phyloP scores from a whole-genome alignment of 2,329 filamentous ascomycete genomes.

The Exophiala alcalophila region DNA sequence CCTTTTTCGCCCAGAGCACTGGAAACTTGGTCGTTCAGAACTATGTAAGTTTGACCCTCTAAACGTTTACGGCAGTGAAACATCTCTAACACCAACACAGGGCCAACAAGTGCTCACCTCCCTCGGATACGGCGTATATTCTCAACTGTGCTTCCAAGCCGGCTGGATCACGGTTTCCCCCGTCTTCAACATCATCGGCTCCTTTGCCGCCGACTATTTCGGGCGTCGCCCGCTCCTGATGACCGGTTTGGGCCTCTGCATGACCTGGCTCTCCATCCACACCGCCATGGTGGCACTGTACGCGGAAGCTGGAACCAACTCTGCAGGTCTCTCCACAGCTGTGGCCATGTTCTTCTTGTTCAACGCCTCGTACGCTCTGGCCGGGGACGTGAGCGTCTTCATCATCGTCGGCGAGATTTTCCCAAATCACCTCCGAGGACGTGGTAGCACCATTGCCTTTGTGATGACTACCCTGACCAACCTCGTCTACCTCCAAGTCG shows the following conservation, averaged over 20 bases:
- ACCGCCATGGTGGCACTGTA: conserved; percentile 16
- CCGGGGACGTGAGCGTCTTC: conserved; percentile 1
- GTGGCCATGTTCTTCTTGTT: conserved; percentile 61
- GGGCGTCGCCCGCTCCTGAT: conserved; percentile 30
- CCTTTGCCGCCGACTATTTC: conserved; percentile 6
- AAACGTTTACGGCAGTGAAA: no score
- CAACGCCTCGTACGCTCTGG: conserved; percentile 7
- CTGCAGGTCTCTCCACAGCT: conserved; percentile 2
- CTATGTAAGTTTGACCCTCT: not conserved
- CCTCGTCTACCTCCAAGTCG: conserved; percentile 8
- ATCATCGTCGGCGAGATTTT: conserved; percentile 9
- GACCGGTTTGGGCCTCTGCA: conserved; percentile 19
- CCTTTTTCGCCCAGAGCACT: conserved; percentile 8
- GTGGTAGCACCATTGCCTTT: conserved; percentile 3
- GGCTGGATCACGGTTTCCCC: conserved; percentile 10
- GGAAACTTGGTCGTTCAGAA: not conserved
- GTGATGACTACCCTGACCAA: conserved; percentile 1
- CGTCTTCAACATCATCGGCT: conserved; percentile 5
- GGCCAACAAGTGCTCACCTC: conserved; percentile 4
- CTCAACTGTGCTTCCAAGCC: conserved; percentile 6
- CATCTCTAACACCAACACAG: conserved; percentile 8
- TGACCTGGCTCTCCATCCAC: conserved; percentile 4
- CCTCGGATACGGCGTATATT: conserved; percentile 6
- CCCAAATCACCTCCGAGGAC: conserved; percentile 12
- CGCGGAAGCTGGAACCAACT: conserved; percentile 1